Percentiles rank a stretch among this genome's conserved stretches.
These are phyloP conservation scores for Cerrena zonata DNA, from an alignment of 1,284 basidiomycete species.

Conservation along the genomic window DNA sequence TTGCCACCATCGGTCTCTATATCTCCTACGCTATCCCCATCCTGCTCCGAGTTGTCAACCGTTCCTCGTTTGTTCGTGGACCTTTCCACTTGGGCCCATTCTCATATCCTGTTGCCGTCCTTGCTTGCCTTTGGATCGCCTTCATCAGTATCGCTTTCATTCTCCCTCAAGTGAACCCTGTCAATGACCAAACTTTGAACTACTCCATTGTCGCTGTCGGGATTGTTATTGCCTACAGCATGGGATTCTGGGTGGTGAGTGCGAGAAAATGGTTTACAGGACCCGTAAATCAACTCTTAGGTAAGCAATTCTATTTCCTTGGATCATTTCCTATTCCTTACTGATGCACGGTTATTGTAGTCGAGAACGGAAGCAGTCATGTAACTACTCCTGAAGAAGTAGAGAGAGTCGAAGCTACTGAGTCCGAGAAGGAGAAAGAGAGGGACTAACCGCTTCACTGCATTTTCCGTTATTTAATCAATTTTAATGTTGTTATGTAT, in stretches of 20 bases:
- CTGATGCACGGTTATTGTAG: slow-evolving; percentile 29
- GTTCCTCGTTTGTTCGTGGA: slow-evolving; percentile 54
- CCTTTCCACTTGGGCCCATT: slow-evolving; percentile 66
- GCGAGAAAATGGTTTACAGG: slow-evolving; percentile 68
- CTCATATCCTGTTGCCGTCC: slow-evolving; percentile 52
- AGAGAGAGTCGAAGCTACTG: slow-evolving; percentile 11
- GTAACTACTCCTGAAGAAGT: slow-evolving; percentile 37
- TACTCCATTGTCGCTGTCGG: slow-evolving; percentile 70
- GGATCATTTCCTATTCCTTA: not conserved
- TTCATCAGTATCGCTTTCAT: slow-evolving; percentile 66
- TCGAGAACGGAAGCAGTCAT: slow-evolving; percentile 44
- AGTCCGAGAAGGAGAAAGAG: not conserved
- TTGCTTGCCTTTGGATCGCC: slow-evolving; percentile 51
- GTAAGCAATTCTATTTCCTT: slow-evolving; percentile 29
- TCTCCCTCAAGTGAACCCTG: slow-evolving; percentile 62
- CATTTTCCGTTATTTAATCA: no score
- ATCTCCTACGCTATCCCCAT: slow-evolving; percentile 71
- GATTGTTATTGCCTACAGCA: slow-evolving; percentile 56
- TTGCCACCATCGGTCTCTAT: slow-evolving; percentile 74
- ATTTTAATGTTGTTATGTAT: no score
- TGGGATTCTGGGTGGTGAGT: slow-evolving; percentile 62
- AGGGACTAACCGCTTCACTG: no score
- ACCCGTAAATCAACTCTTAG: slow-evolving; percentile 58
- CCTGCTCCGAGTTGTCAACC: slow-evolving; percentile 56
- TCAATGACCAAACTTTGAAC: slow-evolving; percentile 65